A percentile compares a stretch with the other conserved stretches of the same genome.
Evolutionary conservation across 345 rosid species (phyloP).

Genomic region (Xanthoceras sorbifolium): DNA sequence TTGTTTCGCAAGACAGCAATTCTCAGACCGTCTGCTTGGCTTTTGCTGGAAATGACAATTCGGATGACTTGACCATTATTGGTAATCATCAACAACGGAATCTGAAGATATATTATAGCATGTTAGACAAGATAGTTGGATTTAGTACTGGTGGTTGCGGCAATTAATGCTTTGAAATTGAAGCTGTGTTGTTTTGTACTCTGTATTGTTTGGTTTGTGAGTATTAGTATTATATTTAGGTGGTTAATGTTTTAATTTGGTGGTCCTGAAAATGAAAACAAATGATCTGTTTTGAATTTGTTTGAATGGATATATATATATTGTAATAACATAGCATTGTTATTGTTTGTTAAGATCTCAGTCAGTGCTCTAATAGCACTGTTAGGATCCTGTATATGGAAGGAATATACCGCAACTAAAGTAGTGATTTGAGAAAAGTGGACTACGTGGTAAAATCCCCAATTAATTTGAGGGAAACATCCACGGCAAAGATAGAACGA

Average conservation of each 20-base stretch:
- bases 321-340: neutral
- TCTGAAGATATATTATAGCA: slow-evolving; percentile 14
- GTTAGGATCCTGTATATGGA: too few species aligned
- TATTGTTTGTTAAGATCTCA: too few species aligned
- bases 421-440: too few species aligned
- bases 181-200: neutral
- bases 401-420: too few species aligned
- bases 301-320: neutral
- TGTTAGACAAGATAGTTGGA: neutral
- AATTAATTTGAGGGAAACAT: too few species aligned
- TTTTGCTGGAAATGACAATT: slow-evolving; percentile 15
- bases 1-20: slow-evolving; percentile 4
- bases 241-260: neutral
- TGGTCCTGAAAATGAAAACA: neutral
- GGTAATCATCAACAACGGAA: slow-evolving; percentile 30
- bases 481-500: too few species aligned
- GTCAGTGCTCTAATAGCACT: too few species aligned
- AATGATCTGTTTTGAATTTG: neutral
- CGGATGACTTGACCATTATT: slow-evolving; percentile 18
- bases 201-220: neutral
- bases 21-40: slow-evolving; percentile 34
- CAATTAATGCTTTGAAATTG: neutral
- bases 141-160: neutral
- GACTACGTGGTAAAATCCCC: too few species aligned
- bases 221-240: neutral